Base-by-base conservation (phyloP, 2,329 filamentous ascomycete genomes). In the Ceratocystis ficicola region DNA sequence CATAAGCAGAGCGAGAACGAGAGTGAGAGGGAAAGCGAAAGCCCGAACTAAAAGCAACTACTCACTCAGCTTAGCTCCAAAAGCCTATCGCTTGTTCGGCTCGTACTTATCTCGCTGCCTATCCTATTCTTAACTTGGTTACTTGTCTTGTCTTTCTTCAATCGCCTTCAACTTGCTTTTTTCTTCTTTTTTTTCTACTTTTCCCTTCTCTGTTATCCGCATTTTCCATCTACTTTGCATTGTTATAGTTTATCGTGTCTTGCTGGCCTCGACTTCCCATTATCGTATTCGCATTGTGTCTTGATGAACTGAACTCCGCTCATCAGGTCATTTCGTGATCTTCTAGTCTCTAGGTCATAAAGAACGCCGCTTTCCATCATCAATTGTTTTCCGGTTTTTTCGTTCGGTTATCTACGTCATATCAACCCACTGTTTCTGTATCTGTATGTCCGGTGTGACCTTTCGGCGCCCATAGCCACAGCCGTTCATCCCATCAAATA, bases 221-320 rank as follows among this genome's bases (percentile, higher is more conserved):
- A 28, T 36, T 41, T 61, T n/a, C 36, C 44, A 44, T 62, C 48
- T 12, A 52, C 6, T 15, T 41, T 22, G 30, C 59, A 62, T 66
- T 68, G 64, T 67, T 68, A 64, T n/a, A 5, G 59, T 44, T 67
- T 67, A 64, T n/a, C 15, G 59, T 44, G 20, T 36, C 30, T 44
- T 61, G 41, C 59, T 36, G 25, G 20, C n/a, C 28, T 61, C 57
- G 28, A 36, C 36, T 17, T 30, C 17, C 22, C 8, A n/a, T 10
- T 3, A 7, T 20, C 20, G 36, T 41, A 22, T 17, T 48, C 20
- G 46, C 46, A 48, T 48, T 22, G 46, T 48, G 46, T 22, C 22
- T 20, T 15, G 36, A 41, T 41, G 3, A 41, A 4, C 36, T 41
- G 8, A 41, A 41, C 36, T 41, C 36, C 36, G 3, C 36, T 44